Conservation (phyloP, 441 rosid species). For the Kokia cookei region DNA sequence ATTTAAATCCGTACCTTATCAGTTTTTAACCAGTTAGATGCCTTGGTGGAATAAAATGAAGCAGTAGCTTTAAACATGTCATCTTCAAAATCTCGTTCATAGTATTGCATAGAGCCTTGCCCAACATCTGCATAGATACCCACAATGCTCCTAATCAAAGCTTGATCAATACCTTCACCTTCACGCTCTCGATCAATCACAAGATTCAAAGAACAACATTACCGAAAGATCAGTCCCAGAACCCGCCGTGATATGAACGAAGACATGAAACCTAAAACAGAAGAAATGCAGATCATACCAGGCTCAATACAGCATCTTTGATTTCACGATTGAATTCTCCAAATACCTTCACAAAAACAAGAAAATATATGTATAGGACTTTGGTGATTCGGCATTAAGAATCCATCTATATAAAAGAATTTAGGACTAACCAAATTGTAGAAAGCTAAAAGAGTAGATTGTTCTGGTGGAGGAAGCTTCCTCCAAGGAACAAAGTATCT, state of each 20-base stretch:
- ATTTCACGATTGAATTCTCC: background rate
- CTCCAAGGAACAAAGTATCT: background rate
- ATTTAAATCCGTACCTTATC: background rate
- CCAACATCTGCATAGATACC: background rate
- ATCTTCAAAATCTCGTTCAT: conserved; percentile 4
- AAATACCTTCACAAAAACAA: background rate
- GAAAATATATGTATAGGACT: background rate
- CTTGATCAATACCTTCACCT: background rate
- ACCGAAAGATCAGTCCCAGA: background rate
- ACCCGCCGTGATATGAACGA: background rate
- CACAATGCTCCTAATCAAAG: background rate
- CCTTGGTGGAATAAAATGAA: conserved; percentile 9
- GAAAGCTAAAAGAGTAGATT: background rate
- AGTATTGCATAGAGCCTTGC: background rate
- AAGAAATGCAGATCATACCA: background rate
- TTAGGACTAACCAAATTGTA: conserved; percentile 1
- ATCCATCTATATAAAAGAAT: background rate
- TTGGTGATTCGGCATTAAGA: background rate
- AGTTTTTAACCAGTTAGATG: background rate
- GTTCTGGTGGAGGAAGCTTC: background rate
- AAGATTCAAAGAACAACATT: background rate
- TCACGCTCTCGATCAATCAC: background rate
- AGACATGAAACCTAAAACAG: background rate
- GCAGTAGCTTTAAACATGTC: conserved; percentile 1
- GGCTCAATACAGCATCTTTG: background rate